A percentile compares a stretch with the other conserved stretches of the same genome.
Conservation (phyloP, 192 early-diverging fungal genomes). For the Umbelopsis sp. region DNA sequence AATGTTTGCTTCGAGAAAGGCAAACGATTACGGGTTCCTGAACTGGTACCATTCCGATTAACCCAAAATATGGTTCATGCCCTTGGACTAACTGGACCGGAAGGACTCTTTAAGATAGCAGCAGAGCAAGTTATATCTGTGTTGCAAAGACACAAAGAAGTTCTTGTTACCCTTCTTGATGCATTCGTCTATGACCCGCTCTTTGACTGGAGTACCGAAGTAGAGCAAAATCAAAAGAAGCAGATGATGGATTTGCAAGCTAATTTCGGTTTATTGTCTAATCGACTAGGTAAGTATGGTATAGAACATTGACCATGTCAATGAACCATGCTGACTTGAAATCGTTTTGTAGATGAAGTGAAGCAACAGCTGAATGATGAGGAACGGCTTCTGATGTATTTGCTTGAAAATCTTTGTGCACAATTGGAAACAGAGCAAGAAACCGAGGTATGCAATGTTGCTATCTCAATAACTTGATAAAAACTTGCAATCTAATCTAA, state of each 20-base stretch:
- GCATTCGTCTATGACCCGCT: conserved; percentile 94
- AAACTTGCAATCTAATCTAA: too few relatives aligned
- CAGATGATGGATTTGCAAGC: conserved; percentile 33
- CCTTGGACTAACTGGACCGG: conserved; percentile 80
- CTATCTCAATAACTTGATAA: too few relatives aligned
- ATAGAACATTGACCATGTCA: too few relatives aligned
- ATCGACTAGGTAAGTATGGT: conserved; percentile 23
- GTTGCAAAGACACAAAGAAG: conserved; percentile 77
- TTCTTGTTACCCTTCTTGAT: conserved; percentile 86
- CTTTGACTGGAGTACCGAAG: conserved; percentile 52
- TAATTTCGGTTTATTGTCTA: conserved; percentile 25
- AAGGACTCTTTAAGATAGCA: conserved; percentile 77
- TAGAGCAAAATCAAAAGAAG: conserved; percentile 26
- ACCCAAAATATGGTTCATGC: conserved; percentile 89
- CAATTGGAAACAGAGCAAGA: not conserved
- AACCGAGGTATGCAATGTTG: not conserved
- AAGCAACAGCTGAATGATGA: conserved; percentile 1
- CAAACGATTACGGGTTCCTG: conserved; percentile 81
- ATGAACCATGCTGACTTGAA: not conserved
- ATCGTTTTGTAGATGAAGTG: conserved; percentile 9
- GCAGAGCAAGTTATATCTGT: conserved; percentile 81
- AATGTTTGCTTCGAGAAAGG: conserved; percentile 98
- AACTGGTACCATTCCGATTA: conserved; percentile 90
- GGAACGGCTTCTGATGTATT: not conserved
- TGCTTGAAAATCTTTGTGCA: not conserved